Percentiles rank a stretch among this genome's conserved stretches.
These are phyloP conservation scores for Secale cereale DNA, from an alignment of 176 grass and related monocot species.

Conservation along the genomic window DNA sequence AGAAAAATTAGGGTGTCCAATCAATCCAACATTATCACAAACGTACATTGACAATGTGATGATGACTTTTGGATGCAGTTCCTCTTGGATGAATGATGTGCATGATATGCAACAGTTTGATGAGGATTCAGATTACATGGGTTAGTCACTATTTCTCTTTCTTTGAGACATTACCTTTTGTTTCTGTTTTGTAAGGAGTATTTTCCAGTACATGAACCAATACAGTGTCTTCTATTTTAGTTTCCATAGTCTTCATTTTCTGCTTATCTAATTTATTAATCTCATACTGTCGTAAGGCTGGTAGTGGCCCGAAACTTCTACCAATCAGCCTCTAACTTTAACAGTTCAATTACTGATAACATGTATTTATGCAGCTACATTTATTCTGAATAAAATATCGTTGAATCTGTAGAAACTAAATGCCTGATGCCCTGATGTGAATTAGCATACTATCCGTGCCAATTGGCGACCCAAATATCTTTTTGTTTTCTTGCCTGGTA, in stretches of 20 bases:
- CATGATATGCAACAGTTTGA: slow-evolving; percentile 41
- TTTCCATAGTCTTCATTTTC: background rate
- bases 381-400: background rate
- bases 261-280: background rate
- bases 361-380: background rate
- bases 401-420: background rate
- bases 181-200: background rate
- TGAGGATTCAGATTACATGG: slow-evolving; percentile 80
- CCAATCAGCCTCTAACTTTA: background rate
- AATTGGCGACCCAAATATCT: background rate
- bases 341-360: background rate
- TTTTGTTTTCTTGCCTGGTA: background rate
- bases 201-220: background rate
- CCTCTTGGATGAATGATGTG: slow-evolving; percentile 56
- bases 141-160: slow-evolving; percentile 23
- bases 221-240: background rate
- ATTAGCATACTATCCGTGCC: background rate
- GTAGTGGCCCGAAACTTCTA: background rate
- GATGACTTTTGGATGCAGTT: slow-evolving; percentile 52
- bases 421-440: background rate
- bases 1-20: background rate
- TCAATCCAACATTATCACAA: slow-evolving; percentile 3
- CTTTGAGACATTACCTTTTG: background rate
- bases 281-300: background rate
- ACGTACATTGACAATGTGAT: background rate